Evolutionary conservation across 306 rosid species (phyloP).

Genomic region (Medicago lupulina): DNA sequence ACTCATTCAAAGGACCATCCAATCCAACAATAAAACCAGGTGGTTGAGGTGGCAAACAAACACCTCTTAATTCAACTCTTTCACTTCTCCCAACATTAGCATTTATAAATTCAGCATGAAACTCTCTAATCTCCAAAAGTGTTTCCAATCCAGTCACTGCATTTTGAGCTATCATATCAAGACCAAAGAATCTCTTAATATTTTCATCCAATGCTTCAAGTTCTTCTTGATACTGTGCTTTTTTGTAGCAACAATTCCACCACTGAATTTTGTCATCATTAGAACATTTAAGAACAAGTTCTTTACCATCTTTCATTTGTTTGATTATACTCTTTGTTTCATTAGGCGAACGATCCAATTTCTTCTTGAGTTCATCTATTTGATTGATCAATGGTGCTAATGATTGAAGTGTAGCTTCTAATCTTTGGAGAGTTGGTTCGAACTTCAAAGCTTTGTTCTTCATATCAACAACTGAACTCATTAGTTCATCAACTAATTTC

Average conservation of each 20-base stretch:
- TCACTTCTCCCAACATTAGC: constrained; percentile 1
- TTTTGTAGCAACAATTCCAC: constrained; percentile 45
- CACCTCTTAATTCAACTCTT: constrained; percentile 21
- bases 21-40: constrained; percentile 54
- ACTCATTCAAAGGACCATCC: constrained; percentile 49
- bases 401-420: constrained; percentile 29
- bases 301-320: constrained; percentile 35
- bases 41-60: constrained; percentile 48
- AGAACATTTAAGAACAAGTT: constrained; percentile 47
- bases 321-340: constrained; percentile 34
- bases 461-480: constrained; percentile 10
- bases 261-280: constrained; percentile 2
- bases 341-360: constrained; percentile 25
- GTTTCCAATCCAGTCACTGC: constrained; percentile 31
- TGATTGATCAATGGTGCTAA: constrained; percentile 37
- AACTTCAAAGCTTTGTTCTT: constrained; percentile 40
- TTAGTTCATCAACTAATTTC: constrained; percentile 32
- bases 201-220: constrained; percentile 44
- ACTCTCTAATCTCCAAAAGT: background rate
- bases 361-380: constrained; percentile 34
- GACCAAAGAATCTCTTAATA: constrained; percentile 18
- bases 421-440: constrained; percentile 27
- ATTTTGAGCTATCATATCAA: constrained; percentile 36
- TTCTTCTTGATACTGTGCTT: constrained; percentile 39
- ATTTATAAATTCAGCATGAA: background rate